Conservation (phyloP, 805 yeast genomes). For the Metschnikowia rubicola region DNA sequence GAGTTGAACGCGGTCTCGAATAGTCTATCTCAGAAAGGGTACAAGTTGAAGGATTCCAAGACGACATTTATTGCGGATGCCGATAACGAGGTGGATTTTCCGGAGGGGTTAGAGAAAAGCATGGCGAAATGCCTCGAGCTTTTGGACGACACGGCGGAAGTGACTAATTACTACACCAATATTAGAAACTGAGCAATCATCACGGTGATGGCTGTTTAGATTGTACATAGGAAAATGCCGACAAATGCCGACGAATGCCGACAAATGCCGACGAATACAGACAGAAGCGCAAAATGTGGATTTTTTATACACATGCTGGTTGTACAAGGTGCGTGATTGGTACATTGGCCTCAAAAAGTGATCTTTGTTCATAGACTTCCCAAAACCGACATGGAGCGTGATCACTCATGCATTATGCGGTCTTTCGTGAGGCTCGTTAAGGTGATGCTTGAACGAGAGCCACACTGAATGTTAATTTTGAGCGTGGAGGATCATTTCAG, state of each 20-base stretch:
- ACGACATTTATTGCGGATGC: constrained; percentile 62
- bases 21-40: constrained; percentile 48
- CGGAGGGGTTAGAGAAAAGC: constrained; percentile 48
- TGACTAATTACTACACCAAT: constrained; percentile 75
- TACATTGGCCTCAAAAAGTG: too few relatives aligned
- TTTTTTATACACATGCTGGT: too few relatives aligned
- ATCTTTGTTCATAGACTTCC: neutral
- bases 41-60: constrained; percentile 65
- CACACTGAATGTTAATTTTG: neutral
- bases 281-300: too few relatives aligned
- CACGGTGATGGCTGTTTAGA: too few relatives aligned
- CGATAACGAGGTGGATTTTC: constrained; percentile 55
- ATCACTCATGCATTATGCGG: neutral
- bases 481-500: neutral
- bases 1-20: constrained; percentile 62
- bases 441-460: neutral
- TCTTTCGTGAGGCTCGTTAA: neutral
- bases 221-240: too few relatives aligned
- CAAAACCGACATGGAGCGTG: neutral
- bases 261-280: too few relatives aligned
- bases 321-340: too few relatives aligned
- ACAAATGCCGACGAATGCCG: too few relatives aligned
- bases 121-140: constrained; percentile 55
- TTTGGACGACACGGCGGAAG: constrained; percentile 80
- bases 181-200: constrained; percentile 25